A percentile compares a stretch with the other conserved stretches of the same genome.
phyloP scores from a whole-genome alignment of 2,329 filamentous ascomycete species.

The Grosmannia serpens region DNA sequence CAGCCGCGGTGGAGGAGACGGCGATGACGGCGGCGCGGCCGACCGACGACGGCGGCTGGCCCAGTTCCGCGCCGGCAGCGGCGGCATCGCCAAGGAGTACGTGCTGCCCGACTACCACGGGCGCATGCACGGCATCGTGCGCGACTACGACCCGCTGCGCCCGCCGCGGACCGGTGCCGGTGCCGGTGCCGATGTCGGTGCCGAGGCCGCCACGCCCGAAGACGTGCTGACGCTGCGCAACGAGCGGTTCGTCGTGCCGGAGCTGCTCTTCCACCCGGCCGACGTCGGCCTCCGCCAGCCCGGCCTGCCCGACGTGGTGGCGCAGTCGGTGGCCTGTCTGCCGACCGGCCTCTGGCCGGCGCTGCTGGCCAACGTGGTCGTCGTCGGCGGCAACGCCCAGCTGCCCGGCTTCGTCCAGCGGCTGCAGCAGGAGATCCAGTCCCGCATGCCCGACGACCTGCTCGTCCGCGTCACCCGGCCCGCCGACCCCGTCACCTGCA shows the following conservation, averaged over 20 bases:
- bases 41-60: constrained; percentile 43
- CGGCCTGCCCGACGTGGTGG: constrained; percentile 70
- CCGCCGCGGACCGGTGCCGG: neutral
- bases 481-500: constrained; percentile 62
- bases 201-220: neutral
- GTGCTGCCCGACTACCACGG: constrained; percentile 71
- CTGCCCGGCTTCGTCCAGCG: constrained; percentile 74
- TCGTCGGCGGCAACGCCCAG: constrained; percentile 76
- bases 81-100: constrained; percentile 73
- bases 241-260: constrained; percentile 82
- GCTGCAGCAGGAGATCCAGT: constrained; percentile 62
- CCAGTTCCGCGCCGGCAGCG: constrained; percentile 32
- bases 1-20: neutral
- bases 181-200: neutral
- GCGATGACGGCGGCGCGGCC: neutral
- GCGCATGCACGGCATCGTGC: constrained; percentile 52
- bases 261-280: constrained; percentile 75
- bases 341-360: constrained; percentile 77
- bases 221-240: constrained; percentile 76
- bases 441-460: constrained; percentile 64
- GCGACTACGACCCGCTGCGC: constrained; percentile 55
- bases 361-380: constrained; percentile 74
- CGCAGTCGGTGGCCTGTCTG: constrained; percentile 63
- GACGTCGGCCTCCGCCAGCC: constrained; percentile 74
- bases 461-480: constrained; percentile 62